These are phyloP conservation scores for Chalciporus pseudorubinellus DNA, from an alignment of 768 basidiomycete species.

Conservation along the genomic window DNA sequence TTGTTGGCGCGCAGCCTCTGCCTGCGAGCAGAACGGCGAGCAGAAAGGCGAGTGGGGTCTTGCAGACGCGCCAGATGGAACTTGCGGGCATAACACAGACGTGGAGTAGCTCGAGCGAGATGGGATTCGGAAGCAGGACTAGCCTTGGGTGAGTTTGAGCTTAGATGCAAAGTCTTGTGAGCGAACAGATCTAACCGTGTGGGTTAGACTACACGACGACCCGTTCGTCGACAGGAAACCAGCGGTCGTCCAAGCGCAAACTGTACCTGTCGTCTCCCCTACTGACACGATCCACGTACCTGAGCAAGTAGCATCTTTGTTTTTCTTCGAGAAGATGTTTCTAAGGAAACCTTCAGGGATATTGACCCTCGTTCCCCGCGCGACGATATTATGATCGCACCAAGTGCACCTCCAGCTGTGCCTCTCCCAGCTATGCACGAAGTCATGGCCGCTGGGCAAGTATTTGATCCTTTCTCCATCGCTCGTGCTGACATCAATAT, in stretches of 20 bases:
- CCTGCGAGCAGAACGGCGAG: slow-evolving; percentile 25
- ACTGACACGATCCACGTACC: slow-evolving; percentile 30
- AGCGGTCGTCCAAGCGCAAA: slow-evolving; percentile 8
- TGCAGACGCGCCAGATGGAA: slow-evolving; percentile 29
- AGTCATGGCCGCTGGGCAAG: slow-evolving; percentile 28
- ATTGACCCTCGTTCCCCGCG: slow-evolving; percentile 33
- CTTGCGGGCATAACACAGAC: slow-evolving; percentile 33
- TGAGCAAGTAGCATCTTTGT: slow-evolving; percentile 20
- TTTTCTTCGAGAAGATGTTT: background rate
- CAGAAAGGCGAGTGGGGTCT: slow-evolving; percentile 24
- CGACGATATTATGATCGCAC: slow-evolving; percentile 27
- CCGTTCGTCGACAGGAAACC: slow-evolving; percentile 25
- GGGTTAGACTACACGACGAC: slow-evolving; percentile 23
- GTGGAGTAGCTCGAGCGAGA: slow-evolving; percentile 27
- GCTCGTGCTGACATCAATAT: background rate
- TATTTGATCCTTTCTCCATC: background rate
- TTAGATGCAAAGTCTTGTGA: background rate
- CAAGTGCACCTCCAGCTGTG: slow-evolving; percentile 24
- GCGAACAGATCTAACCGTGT: too few relatives aligned
- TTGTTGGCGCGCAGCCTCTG: slow-evolving; percentile 2
- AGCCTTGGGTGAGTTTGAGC: slow-evolving; percentile 18
- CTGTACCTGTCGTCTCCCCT: slow-evolving; percentile 18
- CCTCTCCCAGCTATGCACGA: slow-evolving; percentile 36
- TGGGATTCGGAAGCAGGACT: slow-evolving; percentile 18
- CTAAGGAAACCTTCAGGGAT: slow-evolving; percentile 6